phyloP scores from a whole-genome alignment of 1,139 yeast genomes.

The Geotrichum siamense region DNA sequence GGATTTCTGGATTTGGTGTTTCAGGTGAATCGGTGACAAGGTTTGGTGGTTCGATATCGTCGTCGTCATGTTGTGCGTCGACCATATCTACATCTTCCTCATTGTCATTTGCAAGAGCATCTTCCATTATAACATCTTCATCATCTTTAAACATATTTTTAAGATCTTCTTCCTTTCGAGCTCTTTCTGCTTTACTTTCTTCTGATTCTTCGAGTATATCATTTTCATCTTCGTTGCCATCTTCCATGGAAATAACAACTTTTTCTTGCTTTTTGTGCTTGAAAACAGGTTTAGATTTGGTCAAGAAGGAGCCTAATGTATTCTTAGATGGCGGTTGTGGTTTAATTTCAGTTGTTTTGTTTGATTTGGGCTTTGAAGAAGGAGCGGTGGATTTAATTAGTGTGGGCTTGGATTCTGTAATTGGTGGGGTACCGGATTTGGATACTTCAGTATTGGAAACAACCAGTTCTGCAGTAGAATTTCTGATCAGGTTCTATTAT shows the following conservation, averaged over 20 bases:
- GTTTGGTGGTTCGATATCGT: conserved; percentile 9
- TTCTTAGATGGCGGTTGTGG: not conserved
- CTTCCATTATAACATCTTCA: conserved; percentile 13
- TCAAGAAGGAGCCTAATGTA: not conserved
- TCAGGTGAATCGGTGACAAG: not conserved
- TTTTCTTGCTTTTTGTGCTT: conserved; percentile 7
- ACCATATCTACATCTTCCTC: conserved; percentile 8
- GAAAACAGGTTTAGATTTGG: not conserved
- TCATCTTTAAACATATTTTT: conserved; percentile 17
- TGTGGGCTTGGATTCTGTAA: too few relatives aligned
- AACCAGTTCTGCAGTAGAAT: not conserved
- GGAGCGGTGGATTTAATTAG: not conserved
- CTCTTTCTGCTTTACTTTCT: conserved; percentile 4
- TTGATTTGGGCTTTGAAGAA: not conserved
- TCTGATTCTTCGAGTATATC: conserved; percentile 4
- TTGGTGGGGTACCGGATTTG: not conserved
- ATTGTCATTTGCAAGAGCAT: conserved; percentile 4
- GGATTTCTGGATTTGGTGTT: not conserved
- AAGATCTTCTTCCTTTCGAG: conserved; percentile 11
- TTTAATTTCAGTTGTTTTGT: not conserved
- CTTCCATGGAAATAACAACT: conserved; percentile 10
- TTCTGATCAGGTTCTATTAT: not conserved
- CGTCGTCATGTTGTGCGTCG: conserved; percentile 11
- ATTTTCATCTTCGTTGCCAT: not conserved
- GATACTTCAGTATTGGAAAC: not conserved